These are phyloP conservation scores for Conidiobolus incongruus DNA, from an alignment of 371 early-diverging fungal species.

Conservation along the genomic window DNA sequence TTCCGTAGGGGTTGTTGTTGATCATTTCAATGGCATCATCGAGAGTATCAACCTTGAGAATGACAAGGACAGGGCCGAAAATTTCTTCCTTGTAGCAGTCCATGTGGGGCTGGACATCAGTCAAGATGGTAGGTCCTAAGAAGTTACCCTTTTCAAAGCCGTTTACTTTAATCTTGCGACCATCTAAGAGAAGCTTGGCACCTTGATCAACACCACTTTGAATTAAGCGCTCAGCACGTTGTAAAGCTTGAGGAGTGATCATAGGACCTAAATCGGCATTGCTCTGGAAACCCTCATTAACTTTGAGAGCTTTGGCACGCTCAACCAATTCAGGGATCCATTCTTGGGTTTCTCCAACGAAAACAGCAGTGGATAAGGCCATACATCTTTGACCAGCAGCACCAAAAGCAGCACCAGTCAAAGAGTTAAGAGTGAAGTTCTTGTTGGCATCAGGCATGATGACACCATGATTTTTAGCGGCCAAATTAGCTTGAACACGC, in stretches of 20 bases:
- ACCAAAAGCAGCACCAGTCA: slow-evolving; percentile 90
- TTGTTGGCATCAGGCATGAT: slow-evolving; percentile 78
- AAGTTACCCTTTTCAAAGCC: slow-evolving; percentile 84
- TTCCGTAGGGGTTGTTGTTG: slow-evolving; percentile 85
- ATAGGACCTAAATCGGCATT: slow-evolving; percentile 82
- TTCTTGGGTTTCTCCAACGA: slow-evolving; percentile 70
- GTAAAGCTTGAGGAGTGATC: slow-evolving; percentile 58
- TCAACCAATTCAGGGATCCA: slow-evolving; percentile 82
- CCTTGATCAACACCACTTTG: slow-evolving; percentile 74
- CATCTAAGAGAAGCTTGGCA: slow-evolving; percentile 74
- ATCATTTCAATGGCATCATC: slow-evolving; percentile 83
- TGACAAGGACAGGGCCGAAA: slow-evolving; percentile 85
- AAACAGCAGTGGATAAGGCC: slow-evolving; percentile 78
- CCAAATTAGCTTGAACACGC: slow-evolving; percentile 89
- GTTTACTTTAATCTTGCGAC: slow-evolving; percentile 37
- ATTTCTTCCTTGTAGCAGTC: slow-evolving; percentile 88
- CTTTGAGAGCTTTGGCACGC: slow-evolving; percentile 65
- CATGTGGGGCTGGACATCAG: slow-evolving; percentile 63
- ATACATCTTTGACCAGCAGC: slow-evolving; percentile 93
- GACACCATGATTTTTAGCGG: slow-evolving; percentile 96
- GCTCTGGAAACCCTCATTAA: slow-evolving; percentile 67
- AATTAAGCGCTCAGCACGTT: slow-evolving; percentile 58
- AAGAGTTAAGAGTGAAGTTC: slow-evolving; percentile 73
- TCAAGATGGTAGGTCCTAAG: slow-evolving; percentile 74
- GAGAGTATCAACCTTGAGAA: slow-evolving; percentile 58